A percentile compares a stretch with the other conserved stretches of the same genome.
phyloP scores from a whole-genome alignment of 495 filamentous ascomycete genomes.

The Penicillium maclennaniae region DNA sequence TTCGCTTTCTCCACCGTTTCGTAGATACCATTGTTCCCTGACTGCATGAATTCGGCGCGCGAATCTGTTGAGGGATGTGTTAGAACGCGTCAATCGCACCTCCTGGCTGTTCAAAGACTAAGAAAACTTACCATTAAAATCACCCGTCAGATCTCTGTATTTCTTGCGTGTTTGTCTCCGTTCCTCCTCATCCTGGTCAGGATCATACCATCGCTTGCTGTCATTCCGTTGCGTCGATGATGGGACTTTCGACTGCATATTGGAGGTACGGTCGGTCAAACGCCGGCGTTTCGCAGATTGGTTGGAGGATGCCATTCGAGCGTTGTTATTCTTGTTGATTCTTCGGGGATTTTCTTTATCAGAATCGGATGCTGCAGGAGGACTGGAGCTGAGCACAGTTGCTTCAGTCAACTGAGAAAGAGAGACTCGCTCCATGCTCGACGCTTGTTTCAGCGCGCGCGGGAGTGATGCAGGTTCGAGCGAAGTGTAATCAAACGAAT shows the following conservation, averaged over 20 bases:
- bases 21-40: conserved; percentile 57
- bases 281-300: conserved; percentile 40
- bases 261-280: conserved; percentile 33
- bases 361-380: conserved; percentile 44
- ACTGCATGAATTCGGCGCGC: conserved; percentile 60
- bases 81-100: conserved; percentile 3
- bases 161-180: conserved; percentile 64
- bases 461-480: conserved; percentile 5
- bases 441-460: conserved; percentile 2
- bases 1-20: conserved; percentile 63
- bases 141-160: conserved; percentile 61
- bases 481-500: conserved; percentile 2
- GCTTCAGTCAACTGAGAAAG: conserved; percentile 21
- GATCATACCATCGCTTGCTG: conserved; percentile 66
- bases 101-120: neutral
- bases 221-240: conserved; percentile 22
- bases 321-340: conserved; percentile 22
- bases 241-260: conserved; percentile 27
- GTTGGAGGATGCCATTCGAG: conserved; percentile 28
- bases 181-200: conserved; percentile 80
- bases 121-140: conserved; percentile 55
- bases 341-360: conserved; percentile 57
- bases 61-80: conserved; percentile 46
- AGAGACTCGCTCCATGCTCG: conserved; percentile 31
- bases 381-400: conserved; percentile 21